A percentile compares a stretch with the other conserved stretches of the same genome.
Evolutionary conservation across 441 rosid species (phyloP).

Genomic region (Pelargonium cotyledonis): DNA sequence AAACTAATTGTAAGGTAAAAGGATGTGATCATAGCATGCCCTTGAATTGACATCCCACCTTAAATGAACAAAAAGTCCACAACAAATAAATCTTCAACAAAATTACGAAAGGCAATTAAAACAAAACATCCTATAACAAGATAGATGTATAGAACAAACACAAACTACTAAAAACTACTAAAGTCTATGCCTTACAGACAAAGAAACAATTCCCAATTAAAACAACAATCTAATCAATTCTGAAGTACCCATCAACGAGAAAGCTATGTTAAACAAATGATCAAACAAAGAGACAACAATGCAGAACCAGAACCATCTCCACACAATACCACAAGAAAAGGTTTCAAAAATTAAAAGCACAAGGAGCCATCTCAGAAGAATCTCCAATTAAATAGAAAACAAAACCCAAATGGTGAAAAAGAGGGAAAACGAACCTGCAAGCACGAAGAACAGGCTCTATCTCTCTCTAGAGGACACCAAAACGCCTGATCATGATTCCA

Average conservation of each 20-base stretch:
- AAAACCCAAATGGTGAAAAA: not conserved
- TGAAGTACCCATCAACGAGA: not conserved
- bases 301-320: not conserved
- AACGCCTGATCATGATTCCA: constrained; percentile 23
- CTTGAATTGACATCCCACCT: constrained; percentile 5
- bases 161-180: not conserved
- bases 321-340: not conserved
- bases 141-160: not conserved
- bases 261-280: not conserved
- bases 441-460: not conserved
- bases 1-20: not conserved
- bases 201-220: not conserved
- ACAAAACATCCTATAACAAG: not conserved
- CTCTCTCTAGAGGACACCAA: not conserved
- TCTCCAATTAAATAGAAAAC: not conserved
- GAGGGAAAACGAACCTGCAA: constrained; percentile 2
- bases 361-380: not conserved
- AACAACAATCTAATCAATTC: not conserved
- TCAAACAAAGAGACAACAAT: not conserved
- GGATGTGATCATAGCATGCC: not conserved
- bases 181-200: not conserved
- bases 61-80: not conserved
- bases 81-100: not conserved
- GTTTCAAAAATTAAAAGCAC: not conserved
- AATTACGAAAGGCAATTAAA: not conserved